Conservation (phyloP, 1,139 yeast species). For the Meyerozyma athensensis region DNA sequence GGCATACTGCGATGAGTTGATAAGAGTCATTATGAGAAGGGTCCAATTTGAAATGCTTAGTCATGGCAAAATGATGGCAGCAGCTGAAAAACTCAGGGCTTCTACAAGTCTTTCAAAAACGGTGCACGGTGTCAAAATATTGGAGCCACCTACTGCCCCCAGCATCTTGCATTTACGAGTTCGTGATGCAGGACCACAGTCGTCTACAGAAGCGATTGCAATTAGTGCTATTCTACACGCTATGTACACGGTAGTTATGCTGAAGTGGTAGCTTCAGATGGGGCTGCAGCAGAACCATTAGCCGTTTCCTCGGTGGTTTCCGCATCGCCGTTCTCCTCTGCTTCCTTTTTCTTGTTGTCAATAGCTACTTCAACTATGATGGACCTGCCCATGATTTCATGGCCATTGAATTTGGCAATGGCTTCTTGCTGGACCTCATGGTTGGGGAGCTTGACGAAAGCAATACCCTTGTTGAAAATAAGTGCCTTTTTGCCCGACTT, state of each 20-base stretch:
- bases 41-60: neutral
- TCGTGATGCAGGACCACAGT: too few species aligned
- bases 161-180: too few species aligned
- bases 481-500: constrained; percentile 34
- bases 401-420: constrained; percentile 49
- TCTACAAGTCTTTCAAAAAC: too few species aligned
- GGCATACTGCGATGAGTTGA: constrained; percentile 2
- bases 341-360: constrained; percentile 32
- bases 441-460: constrained; percentile 50
- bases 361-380: constrained; percentile 55
- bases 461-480: constrained; percentile 58
- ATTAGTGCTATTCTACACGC: constrained; percentile 1
- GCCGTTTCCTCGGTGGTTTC: constrained; percentile 5
- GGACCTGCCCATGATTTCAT: constrained; percentile 47
- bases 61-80: too few species aligned
- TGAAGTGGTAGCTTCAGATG: neutral
- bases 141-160: too few species aligned
- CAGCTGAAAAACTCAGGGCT: too few species aligned
- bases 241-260: constrained; percentile 2
- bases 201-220: too few species aligned
- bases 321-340: constrained; percentile 5
- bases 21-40: neutral
- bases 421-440: constrained; percentile 47
- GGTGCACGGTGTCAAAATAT: too few species aligned
- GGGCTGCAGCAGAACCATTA: constrained; percentile 3